Evolutionary conservation across 495 filamentous ascomycete species (phyloP), one percentile per base, ranked within the genome.

Genomic region (Lasiosphaeria hispida): DNA sequence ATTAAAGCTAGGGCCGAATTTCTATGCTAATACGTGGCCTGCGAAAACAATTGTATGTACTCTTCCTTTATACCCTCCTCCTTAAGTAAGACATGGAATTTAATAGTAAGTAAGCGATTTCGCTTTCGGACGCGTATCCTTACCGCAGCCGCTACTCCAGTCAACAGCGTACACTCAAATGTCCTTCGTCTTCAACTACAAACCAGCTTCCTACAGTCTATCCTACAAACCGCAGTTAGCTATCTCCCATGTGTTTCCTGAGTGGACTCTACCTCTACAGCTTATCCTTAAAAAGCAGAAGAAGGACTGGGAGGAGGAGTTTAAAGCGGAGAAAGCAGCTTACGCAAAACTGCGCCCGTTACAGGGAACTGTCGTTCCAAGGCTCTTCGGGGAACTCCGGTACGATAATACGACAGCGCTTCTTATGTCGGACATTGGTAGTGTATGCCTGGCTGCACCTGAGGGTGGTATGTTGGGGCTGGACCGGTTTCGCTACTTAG

Each of bases 351-450:
- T 60, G n/a, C 45, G 19, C 7, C 59, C 47, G 9, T 48, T 61
- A 10, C 53, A 61, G 48, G 59, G 48, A 52, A 61, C 42, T 10
- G 10, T 57, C 34, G 13, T 61, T 33, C 59, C 53, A 51, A 52
- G 17, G 45, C 36, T 53, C 47, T 52, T 56, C 10, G 48, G 59
- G 45, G 53, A 61, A 48, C 38, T 52, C 33, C 0, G 17, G 9
- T 57, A 47, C 52, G 47, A 61, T 17, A 53, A 41, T 6, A 61
- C 45, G 2, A 6, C 15, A 57, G 59, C 52, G 30, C 36, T 60
- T 2, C 34, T 56, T 7, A 3, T 55, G 14, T 60, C 53, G 2
- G 45, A 60, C 43, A 60, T 60, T 9, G 58, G 58, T 51, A 35
- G 51, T 15, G 45, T 18, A 11, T 50, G 45, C 15, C 48, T 59